Conservation (phyloP, 345 rosid genomes). For the Kandelia obovata region DNA sequence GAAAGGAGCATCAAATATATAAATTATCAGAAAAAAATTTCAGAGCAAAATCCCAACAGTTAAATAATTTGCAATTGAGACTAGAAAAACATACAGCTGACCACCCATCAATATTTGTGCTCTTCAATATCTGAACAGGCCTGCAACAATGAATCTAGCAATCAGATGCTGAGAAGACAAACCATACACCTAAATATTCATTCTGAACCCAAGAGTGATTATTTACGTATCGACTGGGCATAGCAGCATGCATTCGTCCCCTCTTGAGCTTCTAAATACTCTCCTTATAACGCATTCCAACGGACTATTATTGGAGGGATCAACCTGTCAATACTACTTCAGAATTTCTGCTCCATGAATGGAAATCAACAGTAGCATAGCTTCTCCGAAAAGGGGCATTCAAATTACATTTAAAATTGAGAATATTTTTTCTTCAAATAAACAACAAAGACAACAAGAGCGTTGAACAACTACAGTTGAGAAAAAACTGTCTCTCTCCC, state of each 20-base stretch:
- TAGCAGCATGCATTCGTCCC: slow-evolving; percentile 85
- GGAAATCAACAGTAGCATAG: neutral
- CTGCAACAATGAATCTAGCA: slow-evolving; percentile 45
- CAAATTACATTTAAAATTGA: too few species aligned
- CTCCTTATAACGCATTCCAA: slow-evolving; percentile 87
- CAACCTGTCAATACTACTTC: slow-evolving; percentile 48
- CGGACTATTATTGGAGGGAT: slow-evolving; percentile 59
- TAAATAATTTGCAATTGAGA: neutral
- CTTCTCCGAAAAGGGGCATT: neutral
- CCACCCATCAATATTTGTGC: slow-evolving; percentile 82
- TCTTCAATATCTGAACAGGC: slow-evolving; percentile 87
- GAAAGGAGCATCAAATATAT: too few species aligned
- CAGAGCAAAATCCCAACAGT: neutral
- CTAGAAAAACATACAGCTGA: slow-evolving; percentile 65
- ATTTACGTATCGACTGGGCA: slow-evolving; percentile 90
- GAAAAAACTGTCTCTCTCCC: too few species aligned
- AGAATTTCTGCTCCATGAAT: slow-evolving; percentile 3
- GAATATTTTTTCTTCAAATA: neutral
- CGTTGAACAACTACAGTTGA: too few species aligned
- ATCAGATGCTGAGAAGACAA: slow-evolving; percentile 10
- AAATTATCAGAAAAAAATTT: neutral
- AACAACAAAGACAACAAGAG: too few species aligned
- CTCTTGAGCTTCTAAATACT: slow-evolving; percentile 67
- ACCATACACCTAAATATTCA: neutral
- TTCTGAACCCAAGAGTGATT: neutral